Conservation (phyloP, 805 yeast genomes). For the Grigorovia jiainica region DNA sequence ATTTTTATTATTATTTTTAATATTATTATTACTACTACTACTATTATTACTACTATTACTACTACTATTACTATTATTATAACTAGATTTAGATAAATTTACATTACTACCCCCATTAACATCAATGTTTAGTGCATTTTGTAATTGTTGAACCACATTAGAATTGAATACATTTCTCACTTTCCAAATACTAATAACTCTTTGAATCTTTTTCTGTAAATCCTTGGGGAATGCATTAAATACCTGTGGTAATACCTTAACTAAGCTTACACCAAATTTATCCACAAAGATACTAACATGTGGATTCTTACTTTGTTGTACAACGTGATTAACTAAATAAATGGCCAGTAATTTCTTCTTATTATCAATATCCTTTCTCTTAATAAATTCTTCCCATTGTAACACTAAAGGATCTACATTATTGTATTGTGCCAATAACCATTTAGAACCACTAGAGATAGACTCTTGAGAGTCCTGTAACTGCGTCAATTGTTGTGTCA, state of each 20-base stretch:
- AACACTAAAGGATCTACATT: constrained; percentile 19
- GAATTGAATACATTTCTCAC: constrained; percentile 43
- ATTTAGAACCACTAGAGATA: constrained; percentile 25
- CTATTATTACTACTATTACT: background rate
- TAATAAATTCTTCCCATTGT: constrained; percentile 22
- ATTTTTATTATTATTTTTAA: constrained; percentile 1
- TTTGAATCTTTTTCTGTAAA: constrained; percentile 41
- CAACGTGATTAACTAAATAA: constrained; percentile 27
- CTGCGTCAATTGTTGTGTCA: constrained; percentile 20
- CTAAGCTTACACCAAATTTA: constrained; percentile 21
- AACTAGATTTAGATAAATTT: too few relatives aligned
- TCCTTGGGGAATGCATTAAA: constrained; percentile 32
- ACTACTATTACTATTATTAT: too few relatives aligned
- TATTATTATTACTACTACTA: background rate
- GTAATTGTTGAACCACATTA: constrained; percentile 21
- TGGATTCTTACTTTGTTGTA: constrained; percentile 26
- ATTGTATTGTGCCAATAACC: constrained; percentile 24
- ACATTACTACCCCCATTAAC: too few relatives aligned
- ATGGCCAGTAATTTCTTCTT: constrained; percentile 24
- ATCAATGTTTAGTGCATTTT: constrained; percentile 10
- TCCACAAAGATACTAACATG: constrained; percentile 23
- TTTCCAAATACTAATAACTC: constrained; percentile 59
- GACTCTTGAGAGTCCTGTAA: constrained; percentile 30
- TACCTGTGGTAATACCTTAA: constrained; percentile 29
- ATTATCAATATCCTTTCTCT: constrained; percentile 17